Conservation (phyloP, 129 eudicot species). For the Rutidosis leptorrhynchoides region DNA sequence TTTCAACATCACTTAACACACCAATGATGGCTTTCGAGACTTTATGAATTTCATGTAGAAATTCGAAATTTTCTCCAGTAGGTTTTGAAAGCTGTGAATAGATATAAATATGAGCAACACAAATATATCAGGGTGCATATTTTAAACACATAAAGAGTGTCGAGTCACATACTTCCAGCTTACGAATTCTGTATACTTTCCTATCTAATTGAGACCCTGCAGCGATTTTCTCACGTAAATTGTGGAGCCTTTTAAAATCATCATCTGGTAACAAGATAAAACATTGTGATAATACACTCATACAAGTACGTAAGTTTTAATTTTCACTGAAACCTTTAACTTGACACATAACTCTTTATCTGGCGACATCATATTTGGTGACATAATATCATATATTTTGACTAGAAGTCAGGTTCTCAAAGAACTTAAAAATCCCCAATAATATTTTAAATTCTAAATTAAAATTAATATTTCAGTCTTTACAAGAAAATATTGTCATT, state of each 20-base stretch:
- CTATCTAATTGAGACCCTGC: conserved; percentile 26
- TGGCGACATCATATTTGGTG: too few relatives aligned
- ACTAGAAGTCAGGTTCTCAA: too few relatives aligned
- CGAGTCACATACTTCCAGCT: conserved; percentile 15
- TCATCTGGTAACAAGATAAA: conserved; percentile 17
- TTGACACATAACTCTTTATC: too few relatives aligned
- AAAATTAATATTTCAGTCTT: too few relatives aligned
- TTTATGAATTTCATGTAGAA: conserved; percentile 9
- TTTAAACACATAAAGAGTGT: neutral
- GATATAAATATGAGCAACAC: neutral
- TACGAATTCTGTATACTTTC: conserved; percentile 29
- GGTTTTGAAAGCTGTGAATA: conserved; percentile 19
- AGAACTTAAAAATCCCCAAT: too few relatives aligned
- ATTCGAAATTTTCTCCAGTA: conserved; percentile 5
- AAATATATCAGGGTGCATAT: neutral
- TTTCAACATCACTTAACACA: conserved; percentile 23
- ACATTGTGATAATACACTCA: neutral
- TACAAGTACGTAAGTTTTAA: neutral
- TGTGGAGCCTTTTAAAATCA: conserved; percentile 10
- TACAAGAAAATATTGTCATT: too few relatives aligned
- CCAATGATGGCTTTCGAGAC: conserved; percentile 26
- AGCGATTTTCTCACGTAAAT: conserved; percentile 24
- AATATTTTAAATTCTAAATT: too few relatives aligned
- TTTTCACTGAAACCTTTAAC: too few relatives aligned
- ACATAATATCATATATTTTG: too few relatives aligned